Evolutionary conservation across 2,329 filamentous ascomycete species (phyloP), one percentile per base, ranked within the genome.

Genomic region (Aspergillus awamori): DNA sequence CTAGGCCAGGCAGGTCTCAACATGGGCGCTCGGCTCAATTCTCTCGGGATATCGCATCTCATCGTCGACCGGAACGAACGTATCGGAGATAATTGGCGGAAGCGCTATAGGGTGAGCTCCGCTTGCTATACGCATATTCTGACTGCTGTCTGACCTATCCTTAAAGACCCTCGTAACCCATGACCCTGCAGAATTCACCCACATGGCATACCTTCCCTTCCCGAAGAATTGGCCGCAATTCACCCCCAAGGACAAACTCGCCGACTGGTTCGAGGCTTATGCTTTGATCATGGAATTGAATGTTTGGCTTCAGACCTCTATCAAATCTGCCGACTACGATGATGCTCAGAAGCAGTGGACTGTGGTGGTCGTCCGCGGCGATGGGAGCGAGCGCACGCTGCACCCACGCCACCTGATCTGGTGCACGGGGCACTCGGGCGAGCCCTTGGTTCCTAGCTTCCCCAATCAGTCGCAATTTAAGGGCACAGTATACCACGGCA

Each of bases 21-120:
- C 30, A 67, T 77, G 51, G 79, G 72, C 24, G 79, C 79, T 36
- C 74, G 79, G 10, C 70, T 81, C 2, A 72, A 80, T 57, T 74
- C 73, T 3, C 68, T 81, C 11, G 75, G 76, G 4, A 58, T 82
- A 0, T 72, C 75, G 5, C 72, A 70, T 53, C 68, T 83, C 17
- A 71, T 84, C 30, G 67, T 84, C 13, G 82, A 84, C 54, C 76
- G 76, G 55, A 78, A 80, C 41, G 70, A 76, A 15, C 71, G 77
- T 0, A 72, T 84, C 8, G 82, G 82, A 4, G 81, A 83, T 62
- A 82, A 81, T 53, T 84, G 82, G 82, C 70, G 80, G 3, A 75
- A 79, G 15, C 76, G 83, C n/a, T 84, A 84, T 61, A 73, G 77
- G 24, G 75, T 77, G 54, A 57, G 64, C 13, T 38, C 13, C n/a